Percentiles rank a stretch among this genome's conserved stretches.
phyloP scores from a whole-genome alignment of 1,139 yeast species.

The Lodderomyces margitis region DNA sequence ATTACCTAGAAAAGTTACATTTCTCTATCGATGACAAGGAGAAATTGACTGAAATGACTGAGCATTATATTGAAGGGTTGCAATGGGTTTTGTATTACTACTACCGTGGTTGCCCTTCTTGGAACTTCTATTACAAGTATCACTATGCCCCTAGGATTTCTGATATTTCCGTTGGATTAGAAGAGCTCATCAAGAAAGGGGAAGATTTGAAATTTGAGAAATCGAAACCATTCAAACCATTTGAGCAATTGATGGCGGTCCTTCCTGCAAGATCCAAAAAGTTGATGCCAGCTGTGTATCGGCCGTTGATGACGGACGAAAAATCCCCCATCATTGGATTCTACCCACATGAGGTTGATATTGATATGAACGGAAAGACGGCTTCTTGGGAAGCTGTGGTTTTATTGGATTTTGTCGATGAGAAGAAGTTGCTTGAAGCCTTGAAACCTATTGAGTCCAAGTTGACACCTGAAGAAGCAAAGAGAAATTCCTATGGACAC shows the following conservation, averaged over 20 bases:
- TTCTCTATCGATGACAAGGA: constrained; percentile 58
- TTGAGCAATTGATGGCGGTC: constrained; percentile 97
- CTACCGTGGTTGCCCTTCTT: constrained; percentile 85
- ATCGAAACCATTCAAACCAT: constrained; percentile 85
- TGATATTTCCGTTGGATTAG: constrained; percentile 71
- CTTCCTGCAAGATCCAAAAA: constrained; percentile 87
- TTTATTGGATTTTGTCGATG: constrained; percentile 90
- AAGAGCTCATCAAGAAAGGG: constrained; percentile 40
- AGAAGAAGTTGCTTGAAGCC: constrained; percentile 66
- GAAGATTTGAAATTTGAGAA: constrained; percentile 57
- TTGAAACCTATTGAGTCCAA: constrained; percentile 62
- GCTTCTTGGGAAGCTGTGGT: constrained; percentile 99
- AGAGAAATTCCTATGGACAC: constrained; percentile 71
- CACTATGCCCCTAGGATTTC: constrained; percentile 94
- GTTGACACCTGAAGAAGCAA: constrained; percentile 65
- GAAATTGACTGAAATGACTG: constrained; percentile 60
- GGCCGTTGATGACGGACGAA: constrained; percentile 86
- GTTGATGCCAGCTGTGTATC: constrained; percentile 74
- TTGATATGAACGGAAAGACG: constrained; percentile 92
- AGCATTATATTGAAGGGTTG: constrained; percentile 86
- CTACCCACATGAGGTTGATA: constrained; percentile 84
- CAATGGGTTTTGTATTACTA: constrained; percentile 95
- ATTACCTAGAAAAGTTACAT: constrained; percentile 75
- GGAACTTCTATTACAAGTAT: constrained; percentile 91
- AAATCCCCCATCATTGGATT: constrained; percentile 86